Percentiles rank a stretch among this genome's conserved stretches.
Evolutionary conservation across 2,329 filamentous ascomycete species (phyloP).

Genomic region (Periconia sp.): DNA sequence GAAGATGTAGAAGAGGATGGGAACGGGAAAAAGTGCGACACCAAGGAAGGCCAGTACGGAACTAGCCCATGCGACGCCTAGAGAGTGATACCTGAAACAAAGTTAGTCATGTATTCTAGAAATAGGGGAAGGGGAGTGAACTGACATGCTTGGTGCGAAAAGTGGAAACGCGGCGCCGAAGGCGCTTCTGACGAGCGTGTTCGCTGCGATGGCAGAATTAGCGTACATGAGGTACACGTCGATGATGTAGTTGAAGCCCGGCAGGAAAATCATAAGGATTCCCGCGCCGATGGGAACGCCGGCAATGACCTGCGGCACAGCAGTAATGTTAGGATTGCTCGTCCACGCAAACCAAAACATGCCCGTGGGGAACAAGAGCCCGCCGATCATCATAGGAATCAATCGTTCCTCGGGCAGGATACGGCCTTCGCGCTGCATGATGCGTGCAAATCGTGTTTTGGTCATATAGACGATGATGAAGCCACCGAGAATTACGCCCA

Average conservation of each 20-base stretch:
- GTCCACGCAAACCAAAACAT: conserved; percentile 60
- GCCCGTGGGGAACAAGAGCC: conserved; percentile 50
- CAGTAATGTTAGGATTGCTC: conserved; percentile 46
- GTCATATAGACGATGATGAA: conserved; percentile 34
- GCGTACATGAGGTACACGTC: conserved; percentile 46
- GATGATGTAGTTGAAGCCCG: conserved; percentile 50
- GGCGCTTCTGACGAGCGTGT: conserved; percentile 21
- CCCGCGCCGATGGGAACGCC: conserved; percentile 47
- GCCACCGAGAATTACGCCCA: conserved; percentile 18
- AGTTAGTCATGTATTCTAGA: not conserved
- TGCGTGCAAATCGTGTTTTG: conserved; percentile 37
- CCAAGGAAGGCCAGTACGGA: conserved; percentile 8
- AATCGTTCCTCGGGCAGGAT: conserved; percentile 51
- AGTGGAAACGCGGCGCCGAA: conserved; percentile 24
- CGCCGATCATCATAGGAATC: conserved; percentile 56
- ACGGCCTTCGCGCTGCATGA: conserved; percentile 30
- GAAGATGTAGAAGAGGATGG: conserved; percentile 23
- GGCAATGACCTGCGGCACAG: conserved; percentile 46
- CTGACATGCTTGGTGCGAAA: conserved; percentile 18
- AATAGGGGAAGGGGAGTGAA: not conserved
- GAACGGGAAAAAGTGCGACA: conserved; percentile 18
- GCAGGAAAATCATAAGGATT: conserved; percentile 50
- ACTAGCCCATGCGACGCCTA: conserved; percentile 7
- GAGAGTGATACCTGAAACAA: not conserved
- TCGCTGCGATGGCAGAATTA: conserved; percentile 27